phyloP scores from a whole-genome alignment of 1,284 basidiomycete genomes.

The Cutaneotrichosporon mucoides region DNA sequence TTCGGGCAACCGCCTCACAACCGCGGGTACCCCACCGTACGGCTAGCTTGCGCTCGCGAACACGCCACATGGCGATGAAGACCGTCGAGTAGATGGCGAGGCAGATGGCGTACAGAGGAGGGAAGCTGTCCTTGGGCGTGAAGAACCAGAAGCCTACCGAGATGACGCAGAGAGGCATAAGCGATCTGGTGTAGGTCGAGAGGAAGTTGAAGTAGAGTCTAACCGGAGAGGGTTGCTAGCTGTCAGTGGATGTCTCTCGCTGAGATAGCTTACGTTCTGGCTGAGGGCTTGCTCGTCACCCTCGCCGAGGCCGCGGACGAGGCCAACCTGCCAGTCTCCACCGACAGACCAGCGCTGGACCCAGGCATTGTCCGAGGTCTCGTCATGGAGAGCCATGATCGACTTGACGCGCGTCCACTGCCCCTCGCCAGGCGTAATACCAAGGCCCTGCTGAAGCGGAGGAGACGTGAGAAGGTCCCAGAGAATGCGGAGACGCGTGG shows the following conservation, averaged over 20 bases:
- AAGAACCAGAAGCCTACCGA: conserved; percentile 49
- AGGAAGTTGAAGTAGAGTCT: conserved; percentile 92
- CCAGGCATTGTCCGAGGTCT: conserved; percentile 54
- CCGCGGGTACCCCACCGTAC: conserved; percentile 75
- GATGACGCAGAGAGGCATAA: conserved; percentile 56
- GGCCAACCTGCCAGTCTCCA: conserved; percentile 55
- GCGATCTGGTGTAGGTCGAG: conserved; percentile 70
- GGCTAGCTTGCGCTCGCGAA: conserved; percentile 72
- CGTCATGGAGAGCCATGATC: conserved; percentile 78
- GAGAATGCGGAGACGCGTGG: conserved; percentile 64
- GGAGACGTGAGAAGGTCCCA: conserved; percentile 70
- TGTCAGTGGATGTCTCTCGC: conserved; percentile 17
- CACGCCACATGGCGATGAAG: conserved; percentile 87
- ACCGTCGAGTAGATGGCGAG: conserved; percentile 73
- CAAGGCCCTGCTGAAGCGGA: conserved; percentile 67
- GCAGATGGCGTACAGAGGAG: conserved; percentile 69
- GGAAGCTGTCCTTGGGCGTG: conserved; percentile 60
- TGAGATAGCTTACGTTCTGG: conserved; percentile 48
- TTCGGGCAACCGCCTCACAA: conserved; percentile 63
- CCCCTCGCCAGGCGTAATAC: conserved; percentile 63
- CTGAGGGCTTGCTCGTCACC: conserved; percentile 47
- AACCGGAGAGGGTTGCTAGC: conserved; percentile 75
- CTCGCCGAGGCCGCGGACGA: conserved; percentile 54
- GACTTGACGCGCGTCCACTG: conserved; percentile 75
- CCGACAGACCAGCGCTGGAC: conserved; percentile 40